Evolutionary conservation across 495 filamentous ascomycete species (phyloP), one percentile per base, ranked within the genome.

Genomic region (Echria macrotheca): DNA sequence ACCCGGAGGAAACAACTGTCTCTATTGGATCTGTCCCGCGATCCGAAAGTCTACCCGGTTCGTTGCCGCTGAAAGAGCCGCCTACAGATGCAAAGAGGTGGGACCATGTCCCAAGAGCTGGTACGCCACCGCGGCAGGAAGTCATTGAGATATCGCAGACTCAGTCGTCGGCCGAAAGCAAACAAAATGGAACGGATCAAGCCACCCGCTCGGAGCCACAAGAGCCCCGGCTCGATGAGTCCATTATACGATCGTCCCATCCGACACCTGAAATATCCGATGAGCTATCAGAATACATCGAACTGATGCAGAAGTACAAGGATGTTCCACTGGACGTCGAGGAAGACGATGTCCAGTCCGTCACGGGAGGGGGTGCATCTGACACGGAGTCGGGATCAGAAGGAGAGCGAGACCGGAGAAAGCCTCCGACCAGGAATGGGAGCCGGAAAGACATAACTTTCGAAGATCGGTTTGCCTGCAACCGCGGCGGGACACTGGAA

Each of bases 391-490:
- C 45, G 12, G 52, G 35, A 3, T 65, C 64, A 1, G 62, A 61
- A 9, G 44, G 55, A 6, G 60, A 68, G 18, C 37, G 43, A 18
- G 29, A 43, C n/a, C 52, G 44, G 11, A 65, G 63, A 39, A 63
- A 33, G 10, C 50, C 52, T 10, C 8, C 37, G 18, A 23, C 44
- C 7, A 44, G 28, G 15, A 14, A 24, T 6, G 41, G 15, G 24
- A 44, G 15, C 36, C 31, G 4, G 50, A 67, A 67, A 29, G 19
- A 32, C 0, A 60, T 58, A 6, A 10, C 46, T 7, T 67, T 58
- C 40, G 59, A 72, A 33, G 66, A 75, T 17, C 66, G 65, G 1
- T 76, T 74, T 39, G 60, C 67, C 6, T 75, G 72, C 49, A 67
- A 68, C 52, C 55, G 53, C 22, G 71, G 70, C 6, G 72, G 72